phyloP scores from a whole-genome alignment of 768 basidiomycete genomes.

The Tulasnella sp. region DNA sequence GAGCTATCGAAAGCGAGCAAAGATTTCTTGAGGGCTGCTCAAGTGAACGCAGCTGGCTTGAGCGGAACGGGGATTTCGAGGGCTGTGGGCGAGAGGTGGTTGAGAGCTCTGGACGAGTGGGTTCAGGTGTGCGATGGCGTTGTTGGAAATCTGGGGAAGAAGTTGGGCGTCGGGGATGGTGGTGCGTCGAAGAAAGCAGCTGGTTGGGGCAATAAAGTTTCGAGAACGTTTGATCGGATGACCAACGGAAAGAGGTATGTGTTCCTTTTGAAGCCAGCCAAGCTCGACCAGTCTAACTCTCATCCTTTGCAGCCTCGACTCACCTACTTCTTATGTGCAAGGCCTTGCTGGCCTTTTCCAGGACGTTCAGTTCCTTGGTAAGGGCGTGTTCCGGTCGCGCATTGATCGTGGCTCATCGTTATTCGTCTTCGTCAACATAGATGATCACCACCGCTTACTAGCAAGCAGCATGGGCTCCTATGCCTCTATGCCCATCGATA shows the following conservation, averaged over 20 bases:
- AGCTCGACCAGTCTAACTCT: slow-evolving; percentile 18
- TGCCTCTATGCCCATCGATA: slow-evolving; percentile 60
- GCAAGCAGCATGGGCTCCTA: slow-evolving; percentile 66
- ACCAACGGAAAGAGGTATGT: slow-evolving; percentile 83
- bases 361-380: slow-evolving; percentile 64
- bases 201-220: slow-evolving; percentile 69
- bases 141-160: slow-evolving; percentile 78
- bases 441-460: slow-evolving; percentile 73
- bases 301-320: slow-evolving; percentile 62
- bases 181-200: slow-evolving; percentile 76
- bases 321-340: slow-evolving; percentile 77
- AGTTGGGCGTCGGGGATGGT: slow-evolving; percentile 83
- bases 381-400: background rate
- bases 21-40: slow-evolving; percentile 57
- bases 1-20: slow-evolving; percentile 68
- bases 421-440: slow-evolving; percentile 35
- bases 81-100: slow-evolving; percentile 77
- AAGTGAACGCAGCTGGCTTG: background rate
- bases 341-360: slow-evolving; percentile 69
- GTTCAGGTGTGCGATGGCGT: slow-evolving; percentile 73
- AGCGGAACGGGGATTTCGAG: slow-evolving; percentile 63
- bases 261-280: slow-evolving; percentile 2
- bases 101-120: slow-evolving; percentile 74
- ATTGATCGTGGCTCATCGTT: background rate
- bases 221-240: slow-evolving; percentile 74